Base-by-base conservation (phyloP, 202 grass and related monocot genomes). In the Zoysia matrella region DNA sequence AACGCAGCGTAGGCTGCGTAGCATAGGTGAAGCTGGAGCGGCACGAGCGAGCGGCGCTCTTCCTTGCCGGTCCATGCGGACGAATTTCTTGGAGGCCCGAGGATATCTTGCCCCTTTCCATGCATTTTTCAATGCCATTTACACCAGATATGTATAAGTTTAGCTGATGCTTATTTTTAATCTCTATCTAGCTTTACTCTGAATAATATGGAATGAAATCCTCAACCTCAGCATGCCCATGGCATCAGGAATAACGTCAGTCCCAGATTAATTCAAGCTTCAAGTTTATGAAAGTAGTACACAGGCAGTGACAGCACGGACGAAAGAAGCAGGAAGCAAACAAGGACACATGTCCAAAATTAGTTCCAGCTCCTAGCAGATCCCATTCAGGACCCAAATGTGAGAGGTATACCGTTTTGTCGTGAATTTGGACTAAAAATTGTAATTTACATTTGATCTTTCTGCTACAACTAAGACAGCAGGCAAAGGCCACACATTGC, bases 371-470 rank as follows among this genome's bases (percentile, higher is more conserved):
- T 30, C 22, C 22, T 30, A 30, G 22, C 22, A 30, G 22, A 30
- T 30, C 4, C 16, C 56, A 18, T 30, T 18, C 5, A 8, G n/a
- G 18, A 60, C 5, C 15, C 56, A 60, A n/a, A 18, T 3, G n/a
- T 60, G 15, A 58, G 16, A 1, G 7, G 22, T 9, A 7, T 22
- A 66, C 48, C 49, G 30, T 76, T 46, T n/a, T 72, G 77, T 67
- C 16, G 7, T 81, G 60, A 85, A 73, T 81, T 52, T 78, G 46
- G 82, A 65, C 75, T 84, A 88, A 66, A 76, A 80, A 64, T 39
- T 84, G 69, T 80, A 82, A 89, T 91, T 87, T 91, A 89, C 75
- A 91, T 81, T 88, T 84, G 89, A 91, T 91, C 77, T 83, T 91
- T 84, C 65, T 64, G 77, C 82, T 87, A 87, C 69, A 85, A 15